Percentiles rank a stretch among this genome's conserved stretches.
phyloP scores from a whole-genome alignment of 345 rosid genomes.

The Kernera saxatilis region DNA sequence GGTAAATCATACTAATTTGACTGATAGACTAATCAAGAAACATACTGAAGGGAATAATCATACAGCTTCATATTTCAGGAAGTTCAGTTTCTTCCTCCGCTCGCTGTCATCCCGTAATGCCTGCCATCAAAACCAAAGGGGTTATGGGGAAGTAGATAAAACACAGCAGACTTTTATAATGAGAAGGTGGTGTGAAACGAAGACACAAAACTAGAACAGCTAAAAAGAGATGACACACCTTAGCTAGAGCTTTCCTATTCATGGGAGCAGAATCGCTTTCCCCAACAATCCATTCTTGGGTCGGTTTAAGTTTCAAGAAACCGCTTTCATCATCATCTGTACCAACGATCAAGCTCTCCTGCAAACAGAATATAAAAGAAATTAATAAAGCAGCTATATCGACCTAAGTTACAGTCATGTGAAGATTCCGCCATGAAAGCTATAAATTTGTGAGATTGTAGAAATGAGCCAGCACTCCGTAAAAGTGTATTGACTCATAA shows the following conservation, averaged over 20 bases:
- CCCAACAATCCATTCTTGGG: slow-evolving; percentile 71
- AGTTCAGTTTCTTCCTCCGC: slow-evolving; percentile 75
- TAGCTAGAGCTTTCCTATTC: slow-evolving; percentile 60
- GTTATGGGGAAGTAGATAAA: neutral
- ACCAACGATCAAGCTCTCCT: slow-evolving; percentile 36
- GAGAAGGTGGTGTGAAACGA: neutral
- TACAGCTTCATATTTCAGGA: slow-evolving; percentile 94
- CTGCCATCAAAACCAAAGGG: slow-evolving; percentile 37
- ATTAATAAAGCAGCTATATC: neutral
- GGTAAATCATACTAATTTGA: slow-evolving; percentile 10
- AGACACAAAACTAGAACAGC: neutral
- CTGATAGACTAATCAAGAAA: slow-evolving; percentile 28
- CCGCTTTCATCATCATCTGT: slow-evolving; percentile 56
- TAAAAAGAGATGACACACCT: slow-evolving; percentile 38
- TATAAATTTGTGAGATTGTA: neutral
- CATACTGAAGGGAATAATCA: slow-evolving; percentile 36
- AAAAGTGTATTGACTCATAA: neutral
- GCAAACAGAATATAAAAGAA: neutral
- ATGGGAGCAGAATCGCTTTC: slow-evolving; percentile 57
- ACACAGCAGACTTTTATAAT: neutral
- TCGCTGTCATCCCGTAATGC: slow-evolving; percentile 67
- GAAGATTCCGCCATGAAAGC: neutral
- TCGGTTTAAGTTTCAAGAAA: slow-evolving; percentile 65
- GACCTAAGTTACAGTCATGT: neutral
- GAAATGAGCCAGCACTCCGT: neutral